phyloP scores from a whole-genome alignment of 371 early-diverging fungal species.

The Syncephalis plumigaleata region DNA sequence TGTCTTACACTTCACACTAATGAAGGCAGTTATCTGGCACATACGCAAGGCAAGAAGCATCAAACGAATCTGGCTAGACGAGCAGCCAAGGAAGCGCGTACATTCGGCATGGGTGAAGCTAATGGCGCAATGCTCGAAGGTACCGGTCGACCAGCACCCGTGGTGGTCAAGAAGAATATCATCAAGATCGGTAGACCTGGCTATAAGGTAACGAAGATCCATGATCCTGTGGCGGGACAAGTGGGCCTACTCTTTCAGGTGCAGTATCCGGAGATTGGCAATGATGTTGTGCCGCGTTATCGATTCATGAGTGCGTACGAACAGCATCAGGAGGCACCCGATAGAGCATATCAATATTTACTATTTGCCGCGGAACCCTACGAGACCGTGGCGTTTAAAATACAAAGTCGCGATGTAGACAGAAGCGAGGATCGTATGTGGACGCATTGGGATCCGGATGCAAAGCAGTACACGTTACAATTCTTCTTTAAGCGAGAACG shows the following conservation, averaged over 20 bases:
- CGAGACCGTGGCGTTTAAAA: conserved; percentile 87
- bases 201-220: conserved; percentile 86
- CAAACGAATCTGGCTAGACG: conserved; percentile 88
- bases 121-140: no score
- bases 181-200: conserved; percentile 97
- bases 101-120: conserved; percentile 17
- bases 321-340: conserved; percentile 82
- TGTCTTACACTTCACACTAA: conserved; percentile 88
- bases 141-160: conserved; percentile 17
- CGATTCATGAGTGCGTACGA: conserved; percentile 98
- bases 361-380: conserved; percentile 95
- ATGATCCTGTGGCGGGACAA: conserved; percentile 75
- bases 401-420: conserved; percentile 86
- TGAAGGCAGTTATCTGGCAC: conserved; percentile 92
- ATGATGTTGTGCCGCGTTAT: conserved; percentile 62
- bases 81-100: conserved; percentile 79
- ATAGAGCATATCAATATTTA: conserved; percentile 79
- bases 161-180: conserved; percentile 37
- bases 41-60: conserved; percentile 98
- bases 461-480: conserved; percentile 75
- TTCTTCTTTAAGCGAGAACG: conserved; percentile 60
- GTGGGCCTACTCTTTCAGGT: conserved; percentile 87
- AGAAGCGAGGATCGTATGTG: conserved; percentile 66
- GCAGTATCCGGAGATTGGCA: conserved; percentile 78
- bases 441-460: conserved; percentile 89